Evolutionary conservation across 1,284 basidiomycete genomes (phyloP), one percentile per base, ranked within the genome.

Genomic region (Trametes sp.): DNA sequence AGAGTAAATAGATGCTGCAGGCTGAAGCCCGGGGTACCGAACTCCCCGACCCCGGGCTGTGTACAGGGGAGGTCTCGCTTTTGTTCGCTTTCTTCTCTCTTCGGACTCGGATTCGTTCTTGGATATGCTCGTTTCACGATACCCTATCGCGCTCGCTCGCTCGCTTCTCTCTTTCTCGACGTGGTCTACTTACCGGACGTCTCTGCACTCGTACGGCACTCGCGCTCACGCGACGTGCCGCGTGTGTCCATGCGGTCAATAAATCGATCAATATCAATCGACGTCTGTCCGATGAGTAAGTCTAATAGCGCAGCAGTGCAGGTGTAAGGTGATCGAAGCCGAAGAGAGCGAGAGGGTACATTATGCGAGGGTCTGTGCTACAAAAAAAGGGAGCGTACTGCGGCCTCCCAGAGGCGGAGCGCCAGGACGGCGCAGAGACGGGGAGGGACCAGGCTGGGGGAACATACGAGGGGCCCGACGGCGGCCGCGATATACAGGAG

Each of bases 1-100:
- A 13, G 67, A 65, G 53, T 67, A 33, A 48, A 13, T n/a, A 29
- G 10, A 2, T 29, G 8, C 31, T n/a, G n/a, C n/a, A n/a, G n/a
- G n/a, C n/a, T n/a, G n/a, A n/a, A n/a, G n/a, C n/a, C n/a, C n/a
- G n/a, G n/a, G n/a, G n/a, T n/a, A n/a, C n/a, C n/a, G n/a, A n/a
- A n/a, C n/a, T n/a, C n/a, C n/a, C n/a, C n/a, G n/a, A n/a, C n/a
- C n/a, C n/a, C n/a, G n/a, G n/a, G n/a, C n/a, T n/a, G n/a, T n/a
- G n/a, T n/a, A n/a, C n/a, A n/a, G n/a, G n/a, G n/a, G n/a, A n/a
- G n/a, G n/a, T 24, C n/a, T 35, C 31, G 33, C 10, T 33, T 31
- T 26, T 16, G 9, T 38, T n/a, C 21, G 13, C 11, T 10, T 46
- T 21, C 10, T 10, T 26, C 45, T 46, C 11, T 26, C 23, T 36